Evolutionary conservation across 805 yeast genomes (phyloP).

Genomic region (Wickerhamiella spandovensis): DNA sequence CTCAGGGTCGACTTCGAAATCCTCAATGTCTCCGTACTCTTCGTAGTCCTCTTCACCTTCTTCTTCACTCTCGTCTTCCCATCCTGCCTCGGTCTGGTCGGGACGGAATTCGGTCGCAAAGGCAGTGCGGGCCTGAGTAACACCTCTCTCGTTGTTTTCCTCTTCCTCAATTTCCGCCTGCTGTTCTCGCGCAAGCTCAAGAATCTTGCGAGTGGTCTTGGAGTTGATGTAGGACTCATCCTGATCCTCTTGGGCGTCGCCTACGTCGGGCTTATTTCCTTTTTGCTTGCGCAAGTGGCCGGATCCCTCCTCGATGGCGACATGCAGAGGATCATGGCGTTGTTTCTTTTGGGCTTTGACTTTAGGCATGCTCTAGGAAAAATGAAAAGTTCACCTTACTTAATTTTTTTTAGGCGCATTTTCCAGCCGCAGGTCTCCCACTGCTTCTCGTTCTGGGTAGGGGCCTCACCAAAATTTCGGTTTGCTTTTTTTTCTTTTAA

Average conservation of each 20-base stretch:
- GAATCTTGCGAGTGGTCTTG: slow-evolving; percentile 64
- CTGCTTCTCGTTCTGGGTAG: no score
- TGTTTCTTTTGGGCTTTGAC: slow-evolving; percentile 33
- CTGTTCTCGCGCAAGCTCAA: slow-evolving; percentile 83
- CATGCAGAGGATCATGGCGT: slow-evolving; percentile 72
- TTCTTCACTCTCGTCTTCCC: slow-evolving; percentile 30
- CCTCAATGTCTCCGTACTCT: slow-evolving; percentile 43
- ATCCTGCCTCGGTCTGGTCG: slow-evolving; percentile 32
- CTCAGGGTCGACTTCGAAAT: slow-evolving; percentile 54
- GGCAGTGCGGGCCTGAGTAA: slow-evolving; percentile 2
- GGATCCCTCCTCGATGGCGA: slow-evolving; percentile 60
- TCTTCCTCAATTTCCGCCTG: slow-evolving; percentile 79
- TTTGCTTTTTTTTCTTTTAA: no score
- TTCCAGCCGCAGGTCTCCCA: no score
- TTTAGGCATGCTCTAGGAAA: slow-evolving; percentile 14
- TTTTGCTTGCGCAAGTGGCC: slow-evolving; percentile 49
- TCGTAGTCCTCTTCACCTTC: slow-evolving; percentile 34
- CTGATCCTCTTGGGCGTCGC: slow-evolving; percentile 27
- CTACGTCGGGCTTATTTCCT: slow-evolving; percentile 20
- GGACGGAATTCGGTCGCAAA: background rate
- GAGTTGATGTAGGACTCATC: slow-evolving; percentile 69
- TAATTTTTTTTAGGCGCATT: background rate
- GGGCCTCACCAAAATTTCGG: slow-evolving; percentile 3
- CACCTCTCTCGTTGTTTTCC: slow-evolving; percentile 17
- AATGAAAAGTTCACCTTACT: background rate